These are phyloP conservation scores for Musa schizocarpa DNA, from an alignment of 176 grass and related monocot species.

Conservation along the genomic window DNA sequence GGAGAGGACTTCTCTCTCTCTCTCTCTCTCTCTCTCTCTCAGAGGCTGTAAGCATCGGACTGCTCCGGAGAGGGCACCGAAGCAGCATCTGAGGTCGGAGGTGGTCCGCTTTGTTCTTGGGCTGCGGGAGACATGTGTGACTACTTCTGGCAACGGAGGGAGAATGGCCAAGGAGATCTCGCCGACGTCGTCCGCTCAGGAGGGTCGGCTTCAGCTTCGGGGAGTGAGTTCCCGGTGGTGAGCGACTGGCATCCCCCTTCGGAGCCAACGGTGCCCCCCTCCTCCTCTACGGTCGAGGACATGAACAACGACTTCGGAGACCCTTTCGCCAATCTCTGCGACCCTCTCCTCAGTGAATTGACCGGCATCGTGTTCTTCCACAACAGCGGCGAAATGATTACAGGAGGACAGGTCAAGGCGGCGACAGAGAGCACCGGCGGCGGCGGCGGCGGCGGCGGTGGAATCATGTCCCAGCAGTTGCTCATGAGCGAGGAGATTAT, in stretches of 20 bases:
- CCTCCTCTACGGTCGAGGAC: not conserved
- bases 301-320: not conserved
- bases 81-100: too few species aligned
- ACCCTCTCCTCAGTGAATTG: not conserved
- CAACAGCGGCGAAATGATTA: too few species aligned
- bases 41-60: too few species aligned
- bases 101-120: too few species aligned
- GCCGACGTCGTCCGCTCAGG: conserved; percentile 30
- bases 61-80: too few species aligned
- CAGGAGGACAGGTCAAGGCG: too few species aligned
- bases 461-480: not conserved
- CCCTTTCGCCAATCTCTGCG: not conserved
- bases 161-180: conserved; percentile 19
- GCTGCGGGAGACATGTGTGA: conserved; percentile 48
- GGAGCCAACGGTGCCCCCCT: too few species aligned
- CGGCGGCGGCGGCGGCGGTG: too few species aligned
- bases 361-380: too few species aligned
- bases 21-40: not conserved
- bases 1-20: too few species aligned
- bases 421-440: too few species aligned
- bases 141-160: conserved; percentile 56
- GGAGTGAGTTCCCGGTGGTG: not conserved
- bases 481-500: not conserved
- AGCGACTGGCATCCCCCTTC: not conserved
- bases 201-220: not conserved